Conservation (phyloP, 2,329 filamentous ascomycete species). For the Ascosphaera pollenicola region DNA sequence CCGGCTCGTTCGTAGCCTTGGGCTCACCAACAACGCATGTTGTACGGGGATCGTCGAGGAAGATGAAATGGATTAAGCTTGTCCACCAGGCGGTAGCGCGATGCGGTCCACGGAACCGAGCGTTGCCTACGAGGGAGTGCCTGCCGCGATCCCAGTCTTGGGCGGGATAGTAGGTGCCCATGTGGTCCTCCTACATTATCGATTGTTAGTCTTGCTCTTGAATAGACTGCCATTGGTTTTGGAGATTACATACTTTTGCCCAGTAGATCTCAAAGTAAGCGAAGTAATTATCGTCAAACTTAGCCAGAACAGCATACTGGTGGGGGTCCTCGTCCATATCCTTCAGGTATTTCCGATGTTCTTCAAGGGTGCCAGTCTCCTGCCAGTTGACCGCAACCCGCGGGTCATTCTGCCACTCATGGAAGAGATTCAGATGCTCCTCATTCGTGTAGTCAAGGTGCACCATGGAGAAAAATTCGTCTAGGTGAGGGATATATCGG, state of each 20-base stretch:
- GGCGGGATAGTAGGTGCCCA: slow-evolving; percentile 35
- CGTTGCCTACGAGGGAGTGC: slow-evolving; percentile 36
- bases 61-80: slow-evolving; percentile 35
- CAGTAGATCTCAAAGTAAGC: slow-evolving; percentile 68
- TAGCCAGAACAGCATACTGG: slow-evolving; percentile 45
- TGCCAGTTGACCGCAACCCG: slow-evolving; percentile 64
- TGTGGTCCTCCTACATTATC: slow-evolving; percentile 30
- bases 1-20: slow-evolving; percentile 44
- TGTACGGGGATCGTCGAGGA: slow-evolving; percentile 35
- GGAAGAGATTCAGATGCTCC: slow-evolving; percentile 47
- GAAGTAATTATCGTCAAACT: slow-evolving; percentile 48
- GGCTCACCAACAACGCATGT: slow-evolving; percentile 39
- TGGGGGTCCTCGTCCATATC: slow-evolving; percentile 50
- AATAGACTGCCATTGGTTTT: background rate
- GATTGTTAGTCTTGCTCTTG: background rate
- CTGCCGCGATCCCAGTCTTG: slow-evolving; percentile 35
- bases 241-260: slow-evolving; percentile 32
- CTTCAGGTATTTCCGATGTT: slow-evolving; percentile 50
- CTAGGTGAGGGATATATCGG: slow-evolving; percentile 53
- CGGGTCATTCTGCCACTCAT: slow-evolving; percentile 66
- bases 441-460: slow-evolving; percentile 43
- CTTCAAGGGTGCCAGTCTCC: slow-evolving; percentile 50
- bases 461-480: slow-evolving; percentile 59
- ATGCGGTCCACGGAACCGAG: slow-evolving; percentile 30
- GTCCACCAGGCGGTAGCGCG: slow-evolving; percentile 37